Base-by-base conservation (phyloP, 257 asterid genomes). In the Ligustrum vulgare region DNA sequence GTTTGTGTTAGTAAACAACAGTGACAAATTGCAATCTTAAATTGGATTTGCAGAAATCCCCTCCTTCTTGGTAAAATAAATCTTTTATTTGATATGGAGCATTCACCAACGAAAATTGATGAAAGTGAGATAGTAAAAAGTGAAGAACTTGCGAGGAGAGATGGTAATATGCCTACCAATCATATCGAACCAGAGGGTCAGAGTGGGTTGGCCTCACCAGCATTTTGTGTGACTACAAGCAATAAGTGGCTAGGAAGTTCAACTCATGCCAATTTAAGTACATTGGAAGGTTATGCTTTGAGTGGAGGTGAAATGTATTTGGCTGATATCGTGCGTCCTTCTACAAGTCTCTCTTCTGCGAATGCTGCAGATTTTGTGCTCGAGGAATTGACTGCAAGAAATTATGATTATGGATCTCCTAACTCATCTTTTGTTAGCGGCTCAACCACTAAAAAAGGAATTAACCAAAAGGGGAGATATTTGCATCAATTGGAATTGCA, bases 11-110 rank as follows among this genome's bases (percentile, higher is more conserved):
- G 45, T 6, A 39, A 8, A 39, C 45, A 8, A 39, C 13, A 9
- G 13, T 39, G 8, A 39, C 45, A 9, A 39, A 10, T 39, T 39
- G 45, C 13, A 39, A 39, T 39, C 45, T 39, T 39, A 2, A 39
- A 39, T 9, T 39, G 36, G 13, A 1, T 35, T 3, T 75, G 79
- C 73, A 75, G 58, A 35, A 75, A 54, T 43, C 31, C 9, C 63
- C 39, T 45, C 28, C 2, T 23, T 12, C 37, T 70, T 7, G 62
- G 70, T 49, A 51, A 82, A 70, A 47, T 69, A 8, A 65, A 74
- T 67, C 41, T 54, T 72, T 39, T 11, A 39, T 47, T 10, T 10
- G 32, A 13, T 22, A 87, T 82, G 87, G 86, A 79, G 70, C 75
- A 72, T 63, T 58, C 45, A 45, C 33, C 56, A 11, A 70, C 79